These are phyloP conservation scores for Pseudogymnoascus sp. DNA, from an alignment of 2,329 filamentous ascomycete genomes.

Conservation along the genomic window DNA sequence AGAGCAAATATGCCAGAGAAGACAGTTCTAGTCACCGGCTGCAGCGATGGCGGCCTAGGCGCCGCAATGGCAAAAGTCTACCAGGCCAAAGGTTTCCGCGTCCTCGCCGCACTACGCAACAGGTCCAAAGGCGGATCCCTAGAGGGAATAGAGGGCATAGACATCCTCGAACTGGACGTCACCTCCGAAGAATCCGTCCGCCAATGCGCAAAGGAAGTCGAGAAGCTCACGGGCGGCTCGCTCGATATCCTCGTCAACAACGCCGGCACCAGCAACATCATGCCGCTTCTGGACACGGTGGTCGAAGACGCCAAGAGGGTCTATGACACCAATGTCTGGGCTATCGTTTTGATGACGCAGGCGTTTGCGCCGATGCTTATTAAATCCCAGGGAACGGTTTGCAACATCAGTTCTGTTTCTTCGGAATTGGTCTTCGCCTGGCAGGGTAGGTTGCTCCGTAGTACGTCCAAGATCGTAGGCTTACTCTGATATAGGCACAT, in stretches of 20 bases:
- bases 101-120: constrained; percentile 35
- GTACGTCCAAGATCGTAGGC: not conserved
- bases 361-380: constrained; percentile 25
- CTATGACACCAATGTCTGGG: constrained; percentile 26
- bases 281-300: constrained; percentile 27
- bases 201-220: constrained; percentile 20
- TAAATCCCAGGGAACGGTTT: constrained; percentile 34
- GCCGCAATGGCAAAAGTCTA: constrained; percentile 33
- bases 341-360: constrained; percentile 12
- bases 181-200: constrained; percentile 16
- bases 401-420: constrained; percentile 26
- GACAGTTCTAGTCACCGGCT: constrained; percentile 31
- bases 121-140: constrained; percentile 27
- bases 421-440: constrained; percentile 8
- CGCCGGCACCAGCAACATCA: constrained; percentile 29
- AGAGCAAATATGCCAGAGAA: not conserved
- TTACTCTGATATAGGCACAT: constrained; percentile 8
- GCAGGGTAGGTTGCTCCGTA: constrained; percentile 3
- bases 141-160: constrained; percentile 19
- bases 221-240: constrained; percentile 21
- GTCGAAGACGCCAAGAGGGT: constrained; percentile 24
- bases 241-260: constrained; percentile 39
- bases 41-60: constrained; percentile 33
- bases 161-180: constrained; percentile 32
- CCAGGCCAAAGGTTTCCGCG: constrained; percentile 29